These are phyloP conservation scores for Termitomyces sp. DNA, from an alignment of 768 basidiomycete species.

Conservation along the genomic window DNA sequence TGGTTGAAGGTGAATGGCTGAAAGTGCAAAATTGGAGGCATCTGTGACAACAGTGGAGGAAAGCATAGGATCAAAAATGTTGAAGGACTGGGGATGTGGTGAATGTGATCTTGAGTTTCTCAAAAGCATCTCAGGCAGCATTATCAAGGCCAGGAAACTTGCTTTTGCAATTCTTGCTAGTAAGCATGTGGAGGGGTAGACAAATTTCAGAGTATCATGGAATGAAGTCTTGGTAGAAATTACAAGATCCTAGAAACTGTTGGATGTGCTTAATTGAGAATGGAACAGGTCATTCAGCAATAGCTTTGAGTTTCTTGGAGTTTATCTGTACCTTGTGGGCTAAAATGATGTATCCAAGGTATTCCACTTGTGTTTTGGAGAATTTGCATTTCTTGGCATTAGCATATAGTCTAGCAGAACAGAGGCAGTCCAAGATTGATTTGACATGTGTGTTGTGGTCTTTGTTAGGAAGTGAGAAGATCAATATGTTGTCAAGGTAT, in stretches of 20 bases:
- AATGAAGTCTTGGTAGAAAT: no score
- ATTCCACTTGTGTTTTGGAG: conserved; percentile 22
- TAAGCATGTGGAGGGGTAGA: not conserved
- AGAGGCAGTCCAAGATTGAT: conserved; percentile 26
- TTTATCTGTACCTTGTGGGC: conserved; percentile 32
- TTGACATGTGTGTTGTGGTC: not conserved
- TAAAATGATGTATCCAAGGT: conserved; percentile 17
- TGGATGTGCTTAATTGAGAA: not conserved
- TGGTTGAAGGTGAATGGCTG: conserved; percentile 26
- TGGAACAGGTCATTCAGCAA: conserved; percentile 20
- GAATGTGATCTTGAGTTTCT: not conserved
- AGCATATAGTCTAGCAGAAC: not conserved
- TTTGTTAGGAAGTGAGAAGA: not conserved
- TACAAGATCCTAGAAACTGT: no score
- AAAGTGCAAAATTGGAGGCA: not conserved
- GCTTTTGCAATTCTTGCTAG: not conserved
- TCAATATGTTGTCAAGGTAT: not conserved
- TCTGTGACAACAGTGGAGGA: not conserved
- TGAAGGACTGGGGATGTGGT: no score
- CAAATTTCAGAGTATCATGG: no score
- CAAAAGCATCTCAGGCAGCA: conserved; percentile 17
- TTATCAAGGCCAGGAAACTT: not conserved
- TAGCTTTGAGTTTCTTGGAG: conserved; percentile 32
- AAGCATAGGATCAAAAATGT: conserved; percentile 5
- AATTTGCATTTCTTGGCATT: conserved; percentile 38